phyloP scores from a whole-genome alignment of 495 filamentous ascomycete species.

The Pyronema domesticum region DNA sequence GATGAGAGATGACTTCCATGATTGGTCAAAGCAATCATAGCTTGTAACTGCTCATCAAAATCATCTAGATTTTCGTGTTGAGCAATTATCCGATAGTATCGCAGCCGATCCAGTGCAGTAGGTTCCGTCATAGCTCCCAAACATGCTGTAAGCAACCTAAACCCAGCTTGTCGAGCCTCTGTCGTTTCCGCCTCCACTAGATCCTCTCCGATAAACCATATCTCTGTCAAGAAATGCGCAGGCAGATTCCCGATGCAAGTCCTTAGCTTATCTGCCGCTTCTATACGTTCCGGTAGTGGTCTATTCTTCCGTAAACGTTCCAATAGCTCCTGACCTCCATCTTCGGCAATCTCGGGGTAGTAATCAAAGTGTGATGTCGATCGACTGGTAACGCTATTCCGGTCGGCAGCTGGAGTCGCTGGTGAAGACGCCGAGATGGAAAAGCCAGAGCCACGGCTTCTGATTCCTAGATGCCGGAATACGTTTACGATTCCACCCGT shows the following conservation, averaged over 20 bases:
- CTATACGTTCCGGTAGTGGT: constrained; percentile 30
- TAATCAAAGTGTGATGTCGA: constrained; percentile 10
- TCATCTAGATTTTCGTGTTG: constrained; percentile 34
- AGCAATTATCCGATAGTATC: constrained; percentile 45
- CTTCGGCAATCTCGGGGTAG: constrained; percentile 6
- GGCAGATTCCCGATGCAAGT: constrained; percentile 39
- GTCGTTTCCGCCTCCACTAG: constrained; percentile 38
- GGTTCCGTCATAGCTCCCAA: constrained; percentile 37
- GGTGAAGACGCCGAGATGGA: constrained; percentile 15
- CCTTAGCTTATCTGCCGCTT: constrained; percentile 38
- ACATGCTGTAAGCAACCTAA: constrained; percentile 47
- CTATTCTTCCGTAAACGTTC: constrained; percentile 16
- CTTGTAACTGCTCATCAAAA: constrained; percentile 45
- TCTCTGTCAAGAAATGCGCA: constrained; percentile 31
- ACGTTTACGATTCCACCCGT: constrained; percentile 15
- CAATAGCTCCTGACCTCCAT: constrained; percentile 11
- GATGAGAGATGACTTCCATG: constrained; percentile 44
- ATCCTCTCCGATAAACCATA: constrained; percentile 49
- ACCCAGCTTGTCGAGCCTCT: constrained; percentile 38
- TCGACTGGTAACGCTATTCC: constrained; percentile 9
- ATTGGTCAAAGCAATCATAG: constrained; percentile 43
- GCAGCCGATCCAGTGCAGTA: constrained; percentile 44
- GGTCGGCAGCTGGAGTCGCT: constrained; percentile 3
- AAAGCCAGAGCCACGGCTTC: constrained; percentile 14
- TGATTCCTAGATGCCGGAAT: constrained; percentile 14